Evolutionary conservation across 2,329 filamentous ascomycete species (phyloP), one percentile per base, ranked within the genome.

Genomic region (Cryphonectria radicalis): DNA sequence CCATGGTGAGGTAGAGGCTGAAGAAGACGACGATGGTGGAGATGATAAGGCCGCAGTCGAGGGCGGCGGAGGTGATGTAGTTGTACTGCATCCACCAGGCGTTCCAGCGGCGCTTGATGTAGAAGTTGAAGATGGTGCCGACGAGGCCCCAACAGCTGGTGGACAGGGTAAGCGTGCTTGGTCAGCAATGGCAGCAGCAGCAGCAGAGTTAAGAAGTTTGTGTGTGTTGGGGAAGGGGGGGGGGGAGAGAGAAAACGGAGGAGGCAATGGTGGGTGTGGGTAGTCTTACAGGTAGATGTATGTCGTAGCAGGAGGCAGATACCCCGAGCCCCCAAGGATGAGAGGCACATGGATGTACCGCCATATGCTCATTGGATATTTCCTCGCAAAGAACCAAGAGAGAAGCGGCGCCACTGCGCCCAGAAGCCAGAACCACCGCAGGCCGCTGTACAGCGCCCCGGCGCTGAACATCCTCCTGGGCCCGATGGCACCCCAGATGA

Each of bases 61-160:
- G 82, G 1, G 89, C 92, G 0, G 91, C 91, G 28, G 91, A 92
- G 0, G 90, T 89, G 77, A 93, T 86, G 78, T 93, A 94, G 82
- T 94, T 93, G 82, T 93, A 94, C 79, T 91, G 89, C 79, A 91
- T 83, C 92, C 92, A 94, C 92, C 91, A 93, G 46, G 90, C 91
- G 4, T 85, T 87, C 80, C 87, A 91, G 73, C 87, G 85, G 71
- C 89, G 85, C 77, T 88, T 88, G 77, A 93, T 87, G 75, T 85
- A 89, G 76, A 87, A 91, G 80, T 93, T 92, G 82, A 93, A 93
- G 50, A 90, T 74, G 64, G 87, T 85, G 11, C 92, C 92, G 8
- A 92, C 88, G 37, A 89, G 78, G 4, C 88, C 91, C 92, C 92
- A 93, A 76, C 88, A 88, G 62, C 73, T 75, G 64, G n/a, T 8